A percentile compares a stretch with the other conserved stretches of the same genome.
Conservation (phyloP, 2,329 filamentous ascomycete species). For the Clarireedia monteithiana region DNA sequence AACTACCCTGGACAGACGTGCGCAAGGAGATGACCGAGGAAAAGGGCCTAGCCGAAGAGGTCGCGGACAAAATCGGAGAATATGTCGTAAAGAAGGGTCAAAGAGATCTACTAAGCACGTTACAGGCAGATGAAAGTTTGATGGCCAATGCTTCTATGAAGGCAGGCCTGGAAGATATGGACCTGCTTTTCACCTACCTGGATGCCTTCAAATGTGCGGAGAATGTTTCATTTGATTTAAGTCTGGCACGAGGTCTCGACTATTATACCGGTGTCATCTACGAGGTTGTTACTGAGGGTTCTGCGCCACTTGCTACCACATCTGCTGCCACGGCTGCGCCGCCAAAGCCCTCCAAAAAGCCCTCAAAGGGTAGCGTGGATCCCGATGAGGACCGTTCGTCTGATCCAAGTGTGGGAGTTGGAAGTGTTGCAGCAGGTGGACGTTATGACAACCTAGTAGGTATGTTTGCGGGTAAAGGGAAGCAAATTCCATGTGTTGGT, state of each 20-base stretch:
- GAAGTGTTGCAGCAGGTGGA: slow-evolving; percentile 81
- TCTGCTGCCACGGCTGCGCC: slow-evolving; percentile 33
- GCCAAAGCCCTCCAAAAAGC: slow-evolving; percentile 30
- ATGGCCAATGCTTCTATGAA: slow-evolving; percentile 67
- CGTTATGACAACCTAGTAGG: slow-evolving; percentile 89
- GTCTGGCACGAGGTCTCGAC: slow-evolving; percentile 82
- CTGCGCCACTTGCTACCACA: slow-evolving; percentile 29
- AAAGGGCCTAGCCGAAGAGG: slow-evolving; percentile 68
- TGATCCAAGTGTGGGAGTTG: slow-evolving; percentile 75
- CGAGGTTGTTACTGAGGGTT: slow-evolving; percentile 69
- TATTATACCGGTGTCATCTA: slow-evolving; percentile 76
- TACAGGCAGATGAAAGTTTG: slow-evolving; percentile 61
- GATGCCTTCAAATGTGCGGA: slow-evolving; percentile 67
- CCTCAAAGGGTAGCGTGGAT: slow-evolving; percentile 44
- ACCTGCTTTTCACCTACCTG: slow-evolving; percentile 72
- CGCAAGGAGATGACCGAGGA: slow-evolving; percentile 89
- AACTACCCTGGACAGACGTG: slow-evolving; percentile 83
- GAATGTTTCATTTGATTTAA: slow-evolving; percentile 81
- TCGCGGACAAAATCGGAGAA: slow-evolving; percentile 81
- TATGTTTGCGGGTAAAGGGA: slow-evolving; percentile 77
- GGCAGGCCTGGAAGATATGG: slow-evolving; percentile 74
- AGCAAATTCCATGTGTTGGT: slow-evolving; percentile 80
- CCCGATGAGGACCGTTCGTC: slow-evolving; percentile 59
- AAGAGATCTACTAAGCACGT: slow-evolving; percentile 62
- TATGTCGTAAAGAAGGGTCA: slow-evolving; percentile 75